Evolutionary conservation across 768 basidiomycete genomes (phyloP).

Genomic region (Galerina marginata): DNA sequence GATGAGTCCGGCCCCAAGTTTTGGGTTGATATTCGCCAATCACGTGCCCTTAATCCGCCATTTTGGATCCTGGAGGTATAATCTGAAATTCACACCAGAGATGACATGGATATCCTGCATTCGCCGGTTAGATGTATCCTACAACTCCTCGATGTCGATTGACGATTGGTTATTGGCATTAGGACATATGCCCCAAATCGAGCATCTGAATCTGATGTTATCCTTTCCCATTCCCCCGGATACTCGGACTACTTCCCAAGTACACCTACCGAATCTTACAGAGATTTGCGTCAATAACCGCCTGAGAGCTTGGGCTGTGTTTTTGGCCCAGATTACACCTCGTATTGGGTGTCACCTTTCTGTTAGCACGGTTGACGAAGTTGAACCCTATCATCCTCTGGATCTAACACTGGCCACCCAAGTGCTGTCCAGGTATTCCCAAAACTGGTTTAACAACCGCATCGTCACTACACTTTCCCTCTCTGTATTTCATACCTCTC

Average conservation of each 20-base stretch:
- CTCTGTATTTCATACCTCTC: neutral
- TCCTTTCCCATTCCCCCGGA: neutral
- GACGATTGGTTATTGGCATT: neutral
- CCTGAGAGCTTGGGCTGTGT: neutral
- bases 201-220: neutral
- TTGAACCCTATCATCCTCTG: too few relatives aligned
- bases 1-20: too few relatives aligned
- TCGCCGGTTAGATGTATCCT: neutral
- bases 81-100: neutral
- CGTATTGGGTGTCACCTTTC: too few relatives aligned
- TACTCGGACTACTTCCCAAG: too few relatives aligned
- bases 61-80: neutral
- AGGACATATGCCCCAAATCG: neutral
- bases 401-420: neutral
- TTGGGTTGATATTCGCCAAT: neutral
- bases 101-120: neutral
- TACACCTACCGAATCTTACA: neutral
- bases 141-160: slow-evolving; percentile 3
- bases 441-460: neutral
- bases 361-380: too few relatives aligned
- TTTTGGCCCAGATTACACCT: too few relatives aligned
- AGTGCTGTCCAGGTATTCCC: neutral
- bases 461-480: neutral
- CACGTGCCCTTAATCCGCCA: neutral
- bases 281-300: neutral